A percentile compares a stretch with the other conserved stretches of the same genome.
Conservation (phyloP, 345 rosid genomes). For the Erodium maritimum region DNA sequence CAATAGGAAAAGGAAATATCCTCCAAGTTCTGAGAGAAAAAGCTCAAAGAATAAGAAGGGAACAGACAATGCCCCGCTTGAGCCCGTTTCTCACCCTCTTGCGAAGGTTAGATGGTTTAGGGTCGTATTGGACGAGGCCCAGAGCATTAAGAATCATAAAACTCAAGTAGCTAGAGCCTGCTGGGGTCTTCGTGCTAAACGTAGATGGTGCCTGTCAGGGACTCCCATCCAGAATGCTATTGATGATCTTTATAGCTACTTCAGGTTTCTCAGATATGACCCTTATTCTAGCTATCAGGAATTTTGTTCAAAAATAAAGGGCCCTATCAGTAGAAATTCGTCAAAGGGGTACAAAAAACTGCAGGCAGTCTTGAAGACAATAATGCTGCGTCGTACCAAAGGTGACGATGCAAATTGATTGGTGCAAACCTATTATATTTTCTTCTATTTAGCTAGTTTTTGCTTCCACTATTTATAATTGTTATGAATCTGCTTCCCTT, state of each 20-base stretch:
- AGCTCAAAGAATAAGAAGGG: conserved; percentile 45
- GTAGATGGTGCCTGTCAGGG: conserved; percentile 98
- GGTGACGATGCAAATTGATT: conserved; percentile 28
- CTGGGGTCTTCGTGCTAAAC: conserved; percentile 98
- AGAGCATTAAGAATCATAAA: conserved; percentile 88
- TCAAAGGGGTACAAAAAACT: conserved; percentile 60
- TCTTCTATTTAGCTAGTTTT: background rate
- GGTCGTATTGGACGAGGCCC: conserved; percentile 94
- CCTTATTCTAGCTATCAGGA: conserved; percentile 52
- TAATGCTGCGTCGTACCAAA: conserved; percentile 97
- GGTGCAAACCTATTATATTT: background rate
- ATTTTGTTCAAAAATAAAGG: conserved; percentile 58
- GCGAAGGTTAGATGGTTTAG: conserved; percentile 94
- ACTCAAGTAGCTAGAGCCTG: conserved; percentile 98
- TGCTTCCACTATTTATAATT: too few relatives aligned
- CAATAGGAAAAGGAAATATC: conserved; percentile 47
- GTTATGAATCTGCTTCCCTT: conserved; percentile 1
- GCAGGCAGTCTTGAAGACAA: conserved; percentile 76
- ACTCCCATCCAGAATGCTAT: conserved; percentile 97
- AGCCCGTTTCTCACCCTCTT: conserved; percentile 62
- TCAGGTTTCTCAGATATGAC: conserved; percentile 88
- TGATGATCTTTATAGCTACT: conserved; percentile 95
- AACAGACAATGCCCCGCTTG: conserved; percentile 26
- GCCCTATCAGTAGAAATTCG: conserved; percentile 53
- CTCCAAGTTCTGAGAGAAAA: conserved; percentile 37